phyloP scores from a whole-genome alignment of 177 flowering plant species.

The Telopea speciosissima region DNA sequence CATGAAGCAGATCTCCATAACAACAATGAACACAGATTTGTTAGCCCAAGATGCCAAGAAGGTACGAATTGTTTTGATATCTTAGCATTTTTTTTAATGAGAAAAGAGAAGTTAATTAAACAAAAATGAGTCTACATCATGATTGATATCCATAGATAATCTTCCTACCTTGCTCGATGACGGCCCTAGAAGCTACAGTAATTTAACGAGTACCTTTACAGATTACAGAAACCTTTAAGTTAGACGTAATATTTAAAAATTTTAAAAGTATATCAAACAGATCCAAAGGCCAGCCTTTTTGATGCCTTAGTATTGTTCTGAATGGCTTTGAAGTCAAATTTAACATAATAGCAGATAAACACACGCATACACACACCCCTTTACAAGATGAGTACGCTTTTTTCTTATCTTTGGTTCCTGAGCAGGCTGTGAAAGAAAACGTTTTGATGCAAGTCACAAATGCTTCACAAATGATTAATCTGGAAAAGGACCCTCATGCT shows the following conservation, averaged over 20 bases:
- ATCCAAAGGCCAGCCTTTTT: too few species aligned
- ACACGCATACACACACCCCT: neutral
- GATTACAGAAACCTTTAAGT: too few species aligned
- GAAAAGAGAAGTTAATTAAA: too few species aligned
- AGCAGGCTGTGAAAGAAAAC: slow-evolving; percentile 71
- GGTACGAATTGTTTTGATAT: slow-evolving; percentile 33
- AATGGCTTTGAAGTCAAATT: neutral
- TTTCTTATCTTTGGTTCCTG: slow-evolving; percentile 16
- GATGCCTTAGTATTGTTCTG: too few species aligned
- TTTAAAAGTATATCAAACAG: too few species aligned
- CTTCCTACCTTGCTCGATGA: too few species aligned
- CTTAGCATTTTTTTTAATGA: slow-evolving; percentile 9
- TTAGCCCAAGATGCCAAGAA: slow-evolving; percentile 38
- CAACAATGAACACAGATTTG: slow-evolving; percentile 36
- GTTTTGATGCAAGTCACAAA: slow-evolving; percentile 73
- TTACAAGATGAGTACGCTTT: too few species aligned
- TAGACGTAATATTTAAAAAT: too few species aligned
- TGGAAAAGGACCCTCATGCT: slow-evolving; percentile 88
- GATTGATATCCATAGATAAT: too few species aligned
- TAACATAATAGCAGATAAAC: neutral
- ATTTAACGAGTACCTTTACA: too few species aligned
- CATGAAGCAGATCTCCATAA: slow-evolving; percentile 83
- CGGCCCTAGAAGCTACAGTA: too few species aligned
- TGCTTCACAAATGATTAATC: slow-evolving; percentile 70
- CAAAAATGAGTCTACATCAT: too few species aligned